Base-by-base conservation (phyloP, 306 rosid genomes). In the Medicago arabica region DNA sequence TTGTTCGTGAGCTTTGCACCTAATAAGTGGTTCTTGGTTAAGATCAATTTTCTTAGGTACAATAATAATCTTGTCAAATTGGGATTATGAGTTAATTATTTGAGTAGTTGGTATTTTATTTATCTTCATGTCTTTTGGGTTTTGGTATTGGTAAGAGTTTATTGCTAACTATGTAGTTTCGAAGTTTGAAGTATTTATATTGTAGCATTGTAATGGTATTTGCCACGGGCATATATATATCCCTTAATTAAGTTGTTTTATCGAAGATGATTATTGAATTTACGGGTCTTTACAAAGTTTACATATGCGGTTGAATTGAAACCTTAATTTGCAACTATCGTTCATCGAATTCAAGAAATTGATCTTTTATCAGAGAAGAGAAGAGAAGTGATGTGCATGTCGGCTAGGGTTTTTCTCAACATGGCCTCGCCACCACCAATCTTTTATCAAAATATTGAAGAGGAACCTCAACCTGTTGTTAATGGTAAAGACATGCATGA, bases 1-100 rank as follows among this genome's bases (percentile, higher is more conserved):
- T 96, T 40, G 85, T 93, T 75, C 98, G 98, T 57, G 98, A 96
- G 69, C 38, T 36, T 19, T 96, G 99, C 89, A 86, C 93, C 63
- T 85, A 75, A 77, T 13, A 15, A 36, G 38, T 68, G 4, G 67
- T 60, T 58, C 0, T 25, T 31, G 50, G 9, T 61, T 4, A 65
- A 65, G 70, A 65, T 34, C 21, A 39, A 13, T 75, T 70, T 44
- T 78, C 62, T 58, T 62, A 71, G 69, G 41, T 6, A 28, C 41
- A 69, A 25, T 64, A 80, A 51, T 73, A 54, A 66, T 75, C 9
- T 66, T 54, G 54, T 78, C 41, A 15, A 59, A 66, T 76, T 80
- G 66, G 75, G 7, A 9, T 41, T 34, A 50, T 11, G 10, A 53
- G 76, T 43, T 68, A 68, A 68, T 68, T 76, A 9, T 83, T 59